phyloP scores from a whole-genome alignment of 257 asterid species.

The Echites panduratus region DNA sequence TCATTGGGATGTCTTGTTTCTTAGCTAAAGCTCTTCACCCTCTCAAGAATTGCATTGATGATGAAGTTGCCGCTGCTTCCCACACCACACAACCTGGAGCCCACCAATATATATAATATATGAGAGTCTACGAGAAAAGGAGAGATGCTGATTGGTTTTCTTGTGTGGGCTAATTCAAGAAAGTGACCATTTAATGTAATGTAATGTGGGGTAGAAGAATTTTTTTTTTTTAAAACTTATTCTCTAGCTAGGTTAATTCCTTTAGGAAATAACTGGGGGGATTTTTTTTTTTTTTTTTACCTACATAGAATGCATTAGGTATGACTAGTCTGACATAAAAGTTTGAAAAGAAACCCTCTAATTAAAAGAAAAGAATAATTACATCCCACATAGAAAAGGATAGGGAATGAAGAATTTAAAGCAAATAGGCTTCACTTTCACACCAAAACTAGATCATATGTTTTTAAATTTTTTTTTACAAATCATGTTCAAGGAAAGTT shows the following conservation, averaged over 20 bases:
- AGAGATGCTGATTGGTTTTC: not conserved
- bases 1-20: constrained; percentile 15
- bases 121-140: not conserved
- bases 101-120: constrained; percentile 12
- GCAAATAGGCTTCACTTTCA: no score
- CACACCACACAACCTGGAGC: constrained; percentile 12
- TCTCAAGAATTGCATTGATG: not conserved
- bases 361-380: no score
- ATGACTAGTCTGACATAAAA: no score
- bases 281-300: no score
- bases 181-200: constrained; percentile 1
- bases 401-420: no score
- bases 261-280: no score
- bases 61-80: constrained; percentile 2
- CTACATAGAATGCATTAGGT: no score
- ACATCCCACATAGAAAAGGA: no score
- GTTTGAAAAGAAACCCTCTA: no score
- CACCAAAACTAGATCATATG: no score
- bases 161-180: constrained; percentile 6
- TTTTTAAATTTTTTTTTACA: no score
- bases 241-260: not conserved
- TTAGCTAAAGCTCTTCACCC: constrained; percentile 4
- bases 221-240: not conserved
- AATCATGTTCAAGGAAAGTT: no score
- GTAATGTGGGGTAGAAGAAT: not conserved